Conservation (phyloP, 2,329 filamentous ascomycete species). For the Xylariomycetidae sp. region DNA sequence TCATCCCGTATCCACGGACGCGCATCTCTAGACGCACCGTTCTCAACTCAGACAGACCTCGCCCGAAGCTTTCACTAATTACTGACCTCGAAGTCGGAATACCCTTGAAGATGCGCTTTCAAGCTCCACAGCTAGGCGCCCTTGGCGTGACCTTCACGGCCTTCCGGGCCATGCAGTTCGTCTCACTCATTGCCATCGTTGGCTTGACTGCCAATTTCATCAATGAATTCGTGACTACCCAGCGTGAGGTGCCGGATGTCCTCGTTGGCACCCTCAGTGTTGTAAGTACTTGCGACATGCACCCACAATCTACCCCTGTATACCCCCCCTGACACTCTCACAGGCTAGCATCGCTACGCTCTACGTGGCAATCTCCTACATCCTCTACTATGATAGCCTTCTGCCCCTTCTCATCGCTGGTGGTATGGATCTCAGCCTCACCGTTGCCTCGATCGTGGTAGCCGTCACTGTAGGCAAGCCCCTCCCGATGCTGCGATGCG, state of each 20-base stretch:
- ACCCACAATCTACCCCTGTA: background rate
- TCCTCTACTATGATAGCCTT: slow-evolving; percentile 73
- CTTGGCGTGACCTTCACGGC: slow-evolving; percentile 75
- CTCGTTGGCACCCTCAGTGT: slow-evolving; percentile 75
- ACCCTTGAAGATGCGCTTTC: slow-evolving; percentile 38
- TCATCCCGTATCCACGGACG: slow-evolving; percentile 37
- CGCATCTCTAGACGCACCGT: slow-evolving; percentile 37
- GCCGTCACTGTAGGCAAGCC: slow-evolving; percentile 75
- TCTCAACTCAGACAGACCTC: slow-evolving; percentile 19
- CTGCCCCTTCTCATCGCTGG: slow-evolving; percentile 69
- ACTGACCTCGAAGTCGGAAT: slow-evolving; percentile 29
- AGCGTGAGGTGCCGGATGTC: slow-evolving; percentile 63
- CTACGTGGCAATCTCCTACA: slow-evolving; percentile 75
- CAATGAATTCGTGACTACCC: slow-evolving; percentile 63
- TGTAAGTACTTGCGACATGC: slow-evolving; percentile 54
- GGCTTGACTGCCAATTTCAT: slow-evolving; percentile 82
- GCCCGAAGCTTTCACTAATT: slow-evolving; percentile 38
- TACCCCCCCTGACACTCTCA: slow-evolving; percentile 10
- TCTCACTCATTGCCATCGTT: slow-evolving; percentile 71
- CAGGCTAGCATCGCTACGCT: slow-evolving; percentile 75
- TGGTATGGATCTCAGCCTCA: slow-evolving; percentile 61
- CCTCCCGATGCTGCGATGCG: slow-evolving; percentile 73
- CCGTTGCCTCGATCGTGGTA: slow-evolving; percentile 74
- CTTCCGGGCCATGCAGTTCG: slow-evolving; percentile 64
- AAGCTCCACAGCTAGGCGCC: slow-evolving; percentile 57